These are phyloP conservation scores for Adansonia gregorii DNA, from an alignment of 441 rosid genomes.

Conservation along the genomic window DNA sequence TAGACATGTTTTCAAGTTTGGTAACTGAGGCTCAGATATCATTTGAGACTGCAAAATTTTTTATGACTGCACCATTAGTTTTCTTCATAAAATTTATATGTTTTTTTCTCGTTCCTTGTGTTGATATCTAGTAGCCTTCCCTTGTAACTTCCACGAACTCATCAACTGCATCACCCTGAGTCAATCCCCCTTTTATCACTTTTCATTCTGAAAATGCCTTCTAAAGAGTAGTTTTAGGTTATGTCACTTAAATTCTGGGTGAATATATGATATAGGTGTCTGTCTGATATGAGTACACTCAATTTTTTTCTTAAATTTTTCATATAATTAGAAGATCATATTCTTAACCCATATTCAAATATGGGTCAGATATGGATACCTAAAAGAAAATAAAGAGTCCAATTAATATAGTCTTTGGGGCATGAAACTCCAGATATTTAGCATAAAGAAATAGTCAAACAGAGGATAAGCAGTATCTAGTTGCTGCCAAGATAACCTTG, in stretches of 20 bases:
- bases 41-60: not conserved
- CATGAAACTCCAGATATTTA: not conserved
- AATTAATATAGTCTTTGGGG: too few species aligned
- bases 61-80: not conserved
- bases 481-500: not conserved
- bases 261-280: too few species aligned
- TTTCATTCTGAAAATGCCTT: not conserved
- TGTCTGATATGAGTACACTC: too few species aligned
- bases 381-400: too few species aligned
- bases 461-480: not conserved
- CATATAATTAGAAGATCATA: too few species aligned
- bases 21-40: not conserved
- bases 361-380: too few species aligned
- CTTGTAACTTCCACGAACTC: too few species aligned
- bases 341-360: too few species aligned
- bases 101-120: not conserved
- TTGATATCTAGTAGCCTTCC: too few species aligned
- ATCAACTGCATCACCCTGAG: too few species aligned
- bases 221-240: not conserved
- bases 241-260: not conserved
- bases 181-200: not conserved
- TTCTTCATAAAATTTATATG: not conserved
- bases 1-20: too few species aligned
- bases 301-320: too few species aligned
- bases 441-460: not conserved